These are phyloP conservation scores for Aureobasidium lini DNA, from an alignment of 2,329 filamentous ascomycete genomes.

Conservation along the genomic window DNA sequence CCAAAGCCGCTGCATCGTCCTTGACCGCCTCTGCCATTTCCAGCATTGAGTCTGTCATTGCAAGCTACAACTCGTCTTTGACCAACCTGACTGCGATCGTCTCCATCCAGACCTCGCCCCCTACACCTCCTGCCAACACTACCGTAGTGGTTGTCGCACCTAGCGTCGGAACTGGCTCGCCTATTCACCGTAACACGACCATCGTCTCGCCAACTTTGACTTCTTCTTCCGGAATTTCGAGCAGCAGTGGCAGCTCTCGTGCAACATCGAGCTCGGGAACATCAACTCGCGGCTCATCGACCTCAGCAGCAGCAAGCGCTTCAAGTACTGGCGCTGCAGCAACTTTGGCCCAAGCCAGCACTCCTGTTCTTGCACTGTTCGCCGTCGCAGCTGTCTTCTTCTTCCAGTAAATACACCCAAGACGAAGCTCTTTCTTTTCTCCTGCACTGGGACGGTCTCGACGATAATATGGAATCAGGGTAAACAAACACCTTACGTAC, in stretches of 20 bases:
- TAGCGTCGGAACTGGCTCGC: conserved; percentile 19
- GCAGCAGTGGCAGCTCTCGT: conserved; percentile 18
- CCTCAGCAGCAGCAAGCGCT: background rate
- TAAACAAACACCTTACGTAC: background rate
- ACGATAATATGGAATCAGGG: background rate
- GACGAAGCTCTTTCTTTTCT: conserved; percentile 3
- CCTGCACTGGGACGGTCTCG: background rate
- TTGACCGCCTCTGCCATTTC: conserved; percentile 12
- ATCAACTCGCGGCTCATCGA: conserved; percentile 17
- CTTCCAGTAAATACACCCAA: conserved; percentile 14
- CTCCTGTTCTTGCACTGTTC: conserved; percentile 33
- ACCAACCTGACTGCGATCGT: conserved; percentile 15
- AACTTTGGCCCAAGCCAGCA: conserved; percentile 24
- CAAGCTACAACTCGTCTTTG: conserved; percentile 16
- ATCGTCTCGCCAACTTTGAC: conserved; percentile 21
- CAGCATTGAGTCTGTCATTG: conserved; percentile 17
- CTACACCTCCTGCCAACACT: conserved; percentile 16
- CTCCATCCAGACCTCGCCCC: conserved; percentile 2
- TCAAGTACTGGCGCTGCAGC: conserved; percentile 5
- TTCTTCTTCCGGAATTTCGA: conserved; percentile 14
- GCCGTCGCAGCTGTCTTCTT: conserved; percentile 35
- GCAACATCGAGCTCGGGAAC: conserved; percentile 15
- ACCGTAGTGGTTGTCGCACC: conserved; percentile 16
- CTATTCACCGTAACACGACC: conserved; percentile 24
- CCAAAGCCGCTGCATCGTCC: background rate